A percentile compares a stretch with the other conserved stretches of the same genome.
Evolutionary conservation across 495 filamentous ascomycete genomes (phyloP).

Genomic region (Podospora sp.): DNA sequence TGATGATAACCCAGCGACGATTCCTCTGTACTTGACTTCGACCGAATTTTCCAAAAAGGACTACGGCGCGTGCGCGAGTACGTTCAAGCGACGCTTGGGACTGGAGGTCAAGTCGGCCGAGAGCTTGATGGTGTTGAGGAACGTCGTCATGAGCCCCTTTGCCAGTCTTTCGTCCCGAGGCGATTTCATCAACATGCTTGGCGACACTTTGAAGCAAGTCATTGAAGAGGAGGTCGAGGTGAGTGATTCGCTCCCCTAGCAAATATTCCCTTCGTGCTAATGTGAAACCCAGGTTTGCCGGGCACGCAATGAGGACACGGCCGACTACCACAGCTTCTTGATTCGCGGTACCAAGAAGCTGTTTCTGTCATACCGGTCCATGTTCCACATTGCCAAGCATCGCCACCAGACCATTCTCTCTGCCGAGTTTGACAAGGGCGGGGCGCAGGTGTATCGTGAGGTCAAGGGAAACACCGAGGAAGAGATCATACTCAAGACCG

Average conservation of each 20-base stretch:
- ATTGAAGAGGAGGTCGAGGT: conserved; percentile 21
- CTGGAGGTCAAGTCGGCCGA: conserved; percentile 16
- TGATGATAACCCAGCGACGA: conserved; percentile 40
- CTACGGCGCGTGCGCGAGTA: conserved; percentile 44
- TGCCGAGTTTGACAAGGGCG: conserved; percentile 13
- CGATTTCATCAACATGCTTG: conserved; percentile 23
- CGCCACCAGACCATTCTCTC: conserved; percentile 23
- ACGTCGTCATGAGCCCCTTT: conserved; percentile 25
- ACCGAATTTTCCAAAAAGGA: conserved; percentile 41
- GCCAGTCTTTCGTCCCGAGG: conserved; percentile 5
- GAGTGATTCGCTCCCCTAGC: too few relatives aligned
- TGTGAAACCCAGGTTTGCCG: too few relatives aligned
- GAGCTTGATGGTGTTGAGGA: conserved; percentile 22
- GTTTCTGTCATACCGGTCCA: conserved; percentile 19
- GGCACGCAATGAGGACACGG: conserved; percentile 19
- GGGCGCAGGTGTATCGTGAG: conserved; percentile 5
- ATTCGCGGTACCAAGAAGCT: conserved; percentile 13
- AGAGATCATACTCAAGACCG: conserved; percentile 19
- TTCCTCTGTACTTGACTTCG: conserved; percentile 49
- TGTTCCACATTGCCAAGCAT: conserved; percentile 31
- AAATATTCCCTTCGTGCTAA: too few relatives aligned
- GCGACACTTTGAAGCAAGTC: conserved; percentile 12
- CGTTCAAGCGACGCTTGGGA: conserved; percentile 19
- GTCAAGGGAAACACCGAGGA: conserved; percentile 22
- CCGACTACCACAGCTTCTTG: conserved; percentile 28